Percentiles rank a stretch among this genome's conserved stretches.
Conservation (phyloP, 2,329 filamentous ascomycete species). For the Paraphaeosphaeria minitans region DNA sequence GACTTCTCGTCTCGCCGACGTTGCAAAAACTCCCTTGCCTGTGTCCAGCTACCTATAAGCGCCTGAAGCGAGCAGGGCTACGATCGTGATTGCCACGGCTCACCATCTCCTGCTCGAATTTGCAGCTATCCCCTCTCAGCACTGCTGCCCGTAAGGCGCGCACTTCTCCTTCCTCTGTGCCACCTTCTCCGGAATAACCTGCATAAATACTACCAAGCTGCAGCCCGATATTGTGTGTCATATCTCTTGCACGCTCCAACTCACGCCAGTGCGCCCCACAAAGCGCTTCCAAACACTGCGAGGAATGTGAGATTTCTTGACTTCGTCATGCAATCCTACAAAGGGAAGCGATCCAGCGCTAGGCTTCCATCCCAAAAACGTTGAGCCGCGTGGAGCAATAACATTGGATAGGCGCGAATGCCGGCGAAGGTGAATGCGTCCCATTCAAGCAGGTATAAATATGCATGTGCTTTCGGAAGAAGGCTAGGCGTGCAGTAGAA, state of each 20-base stretch:
- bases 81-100: constrained; percentile 2
- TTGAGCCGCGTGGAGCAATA: constrained; percentile 4
- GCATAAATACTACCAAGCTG: constrained; percentile 10
- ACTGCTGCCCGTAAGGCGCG: neutral
- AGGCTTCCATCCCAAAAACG: neutral
- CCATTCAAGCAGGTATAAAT: neutral
- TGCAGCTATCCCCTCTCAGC: constrained; percentile 7
- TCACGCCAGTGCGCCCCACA: neutral
- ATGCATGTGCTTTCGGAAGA: neutral
- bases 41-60: neutral
- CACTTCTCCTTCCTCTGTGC: neutral
- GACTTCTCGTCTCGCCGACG: neutral
- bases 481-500: constrained; percentile 1
- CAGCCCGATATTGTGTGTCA: constrained; percentile 11
- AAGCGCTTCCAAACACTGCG: neutral
- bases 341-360: neutral
- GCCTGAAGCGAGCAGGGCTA: neutral
- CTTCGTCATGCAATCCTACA: neutral
- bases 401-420: neutral
- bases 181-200: constrained; percentile 11
- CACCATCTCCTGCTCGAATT: neutral
- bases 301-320: neutral
- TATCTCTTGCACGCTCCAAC: neutral
- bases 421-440: constrained; percentile 9
- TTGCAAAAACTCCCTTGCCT: neutral